Evolutionary conservation across 2,329 filamentous ascomycete species (phyloP).

Genomic region (Apiospora aurea): DNA sequence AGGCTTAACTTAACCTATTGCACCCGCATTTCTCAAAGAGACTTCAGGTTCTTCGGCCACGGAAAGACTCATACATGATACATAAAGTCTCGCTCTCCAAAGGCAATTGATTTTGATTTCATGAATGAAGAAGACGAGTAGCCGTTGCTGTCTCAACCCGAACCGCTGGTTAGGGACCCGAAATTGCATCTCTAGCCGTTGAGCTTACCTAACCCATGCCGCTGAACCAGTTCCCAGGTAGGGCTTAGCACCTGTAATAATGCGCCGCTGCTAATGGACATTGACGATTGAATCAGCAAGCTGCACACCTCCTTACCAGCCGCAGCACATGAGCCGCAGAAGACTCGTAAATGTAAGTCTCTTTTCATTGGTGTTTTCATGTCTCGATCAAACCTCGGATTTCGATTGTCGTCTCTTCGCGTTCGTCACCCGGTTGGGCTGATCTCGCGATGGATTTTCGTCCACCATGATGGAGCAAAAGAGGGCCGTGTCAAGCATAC

Average conservation of each 20-base stretch:
- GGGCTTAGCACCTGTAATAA: slow-evolving; percentile 5
- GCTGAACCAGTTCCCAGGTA: background rate
- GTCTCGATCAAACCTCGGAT: background rate
- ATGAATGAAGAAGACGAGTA: background rate
- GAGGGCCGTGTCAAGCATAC: background rate
- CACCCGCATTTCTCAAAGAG: background rate
- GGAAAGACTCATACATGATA: background rate
- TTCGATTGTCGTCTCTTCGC: background rate
- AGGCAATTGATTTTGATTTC: too few species aligned
- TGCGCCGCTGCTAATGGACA: background rate
- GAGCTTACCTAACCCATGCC: slow-evolving; percentile 7
- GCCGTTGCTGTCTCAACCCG: background rate
- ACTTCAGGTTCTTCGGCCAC: background rate
- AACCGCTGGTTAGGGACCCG: background rate
- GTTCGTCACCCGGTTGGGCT: background rate
- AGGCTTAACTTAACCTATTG: background rate
- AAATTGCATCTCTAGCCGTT: background rate
- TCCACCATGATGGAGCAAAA: background rate
- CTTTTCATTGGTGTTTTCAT: background rate
- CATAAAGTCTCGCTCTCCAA: too few species aligned
- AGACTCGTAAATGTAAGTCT: background rate
- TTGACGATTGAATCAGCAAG: background rate
- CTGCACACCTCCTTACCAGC: background rate
- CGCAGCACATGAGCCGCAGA: background rate
- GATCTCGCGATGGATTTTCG: background rate